Conservation (phyloP, 116 monocot genomes). For the Iris pallida region DNA sequence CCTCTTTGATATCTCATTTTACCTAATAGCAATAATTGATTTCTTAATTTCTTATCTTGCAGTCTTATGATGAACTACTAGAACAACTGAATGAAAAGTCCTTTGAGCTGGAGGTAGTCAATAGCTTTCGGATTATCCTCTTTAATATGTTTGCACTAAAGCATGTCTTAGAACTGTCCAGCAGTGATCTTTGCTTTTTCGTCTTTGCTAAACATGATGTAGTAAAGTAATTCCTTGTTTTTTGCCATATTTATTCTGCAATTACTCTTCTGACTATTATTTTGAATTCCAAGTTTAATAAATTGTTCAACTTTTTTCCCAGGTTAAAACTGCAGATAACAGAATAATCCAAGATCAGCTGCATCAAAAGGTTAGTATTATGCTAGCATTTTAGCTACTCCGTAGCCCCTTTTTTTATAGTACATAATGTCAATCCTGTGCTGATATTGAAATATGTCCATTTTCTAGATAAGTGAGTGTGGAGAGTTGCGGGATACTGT, state of each 20-base stretch:
- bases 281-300: background rate
- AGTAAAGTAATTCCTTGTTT: background rate
- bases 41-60: constrained; percentile 18
- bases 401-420: background rate
- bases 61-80: constrained; percentile 65
- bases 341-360: constrained; percentile 82
- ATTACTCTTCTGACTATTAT: background rate
- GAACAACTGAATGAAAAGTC: constrained; percentile 83
- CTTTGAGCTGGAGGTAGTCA: constrained; percentile 82
- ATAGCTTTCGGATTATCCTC: background rate
- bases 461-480: constrained; percentile 53
- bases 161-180: no score
- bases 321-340: constrained; percentile 88
- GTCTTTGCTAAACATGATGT: background rate
- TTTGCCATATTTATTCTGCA: background rate
- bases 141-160: constrained; percentile 5
- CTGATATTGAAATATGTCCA: background rate
- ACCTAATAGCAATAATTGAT: background rate
- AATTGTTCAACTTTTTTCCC: constrained; percentile 8
- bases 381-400: background rate
- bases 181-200: background rate
- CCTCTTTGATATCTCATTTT: background rate
- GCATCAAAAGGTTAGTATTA: constrained; percentile 58
- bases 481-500: constrained; percentile 59
- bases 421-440: background rate